Evolutionary conservation across 2,329 filamentous ascomycete species (phyloP).

Genomic region (Onygenales sp.): DNA sequence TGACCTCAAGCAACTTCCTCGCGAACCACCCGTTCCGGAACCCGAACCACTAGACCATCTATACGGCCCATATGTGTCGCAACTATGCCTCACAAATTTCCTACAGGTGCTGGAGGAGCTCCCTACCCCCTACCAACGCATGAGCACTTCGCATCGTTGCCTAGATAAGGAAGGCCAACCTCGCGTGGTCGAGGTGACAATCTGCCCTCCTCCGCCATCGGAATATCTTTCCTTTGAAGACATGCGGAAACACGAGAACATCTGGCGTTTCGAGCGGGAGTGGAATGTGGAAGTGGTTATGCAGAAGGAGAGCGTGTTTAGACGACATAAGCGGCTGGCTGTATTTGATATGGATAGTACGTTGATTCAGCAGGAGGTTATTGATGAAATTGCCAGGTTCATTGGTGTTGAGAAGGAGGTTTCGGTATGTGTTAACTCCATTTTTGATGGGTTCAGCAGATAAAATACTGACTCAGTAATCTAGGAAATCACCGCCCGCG

Average conservation of each 20-base stretch:
- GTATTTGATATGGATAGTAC: slow-evolving; percentile 99
- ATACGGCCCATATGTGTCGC: slow-evolving; percentile 45
- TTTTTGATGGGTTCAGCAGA: background rate
- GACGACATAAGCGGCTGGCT: slow-evolving; percentile 72
- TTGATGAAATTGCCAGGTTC: slow-evolving; percentile 83
- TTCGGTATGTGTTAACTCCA: slow-evolving; percentile 39
- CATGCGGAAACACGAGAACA: slow-evolving; percentile 67
- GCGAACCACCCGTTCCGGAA: slow-evolving; percentile 45
- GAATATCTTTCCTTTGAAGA: slow-evolving; percentile 50
- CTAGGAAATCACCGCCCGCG: slow-evolving; percentile 72
- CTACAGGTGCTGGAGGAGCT: slow-evolving; percentile 42
- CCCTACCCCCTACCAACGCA: slow-evolving; percentile 40
- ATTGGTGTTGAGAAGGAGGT: slow-evolving; percentile 76
- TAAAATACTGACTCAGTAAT: slow-evolving; percentile 1
- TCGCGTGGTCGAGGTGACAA: slow-evolving; percentile 43
- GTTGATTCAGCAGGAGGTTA: slow-evolving; percentile 93
- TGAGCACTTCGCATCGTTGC: slow-evolving; percentile 38
- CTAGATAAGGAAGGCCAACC: slow-evolving; percentile 40
- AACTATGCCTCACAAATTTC: slow-evolving; percentile 48
- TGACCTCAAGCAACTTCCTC: slow-evolving; percentile 43
- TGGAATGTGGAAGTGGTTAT: slow-evolving; percentile 82
- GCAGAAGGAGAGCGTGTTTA: slow-evolving; percentile 62
- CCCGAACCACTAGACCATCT: slow-evolving; percentile 47
- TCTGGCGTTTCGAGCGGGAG: slow-evolving; percentile 76
- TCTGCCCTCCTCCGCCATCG: slow-evolving; percentile 41